Conservation (phyloP, 805 yeast species). For the Ogataea paraovalis region DNA sequence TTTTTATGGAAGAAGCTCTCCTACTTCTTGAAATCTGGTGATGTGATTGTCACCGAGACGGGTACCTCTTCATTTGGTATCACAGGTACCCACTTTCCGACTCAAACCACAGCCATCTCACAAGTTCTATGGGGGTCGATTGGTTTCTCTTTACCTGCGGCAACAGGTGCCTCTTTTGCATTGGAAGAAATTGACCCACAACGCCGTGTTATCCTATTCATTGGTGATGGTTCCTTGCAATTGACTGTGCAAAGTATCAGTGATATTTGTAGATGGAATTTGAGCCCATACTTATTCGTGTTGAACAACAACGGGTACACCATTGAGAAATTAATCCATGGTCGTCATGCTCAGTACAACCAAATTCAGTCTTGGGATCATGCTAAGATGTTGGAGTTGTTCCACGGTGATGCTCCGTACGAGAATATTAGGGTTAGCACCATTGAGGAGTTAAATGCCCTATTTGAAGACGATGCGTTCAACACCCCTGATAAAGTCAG, state of each 20-base stretch:
- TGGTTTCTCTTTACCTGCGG: slow-evolving; percentile 67
- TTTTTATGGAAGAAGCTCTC: slow-evolving; percentile 67
- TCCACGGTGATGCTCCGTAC: slow-evolving; percentile 52
- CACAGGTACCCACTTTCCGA: slow-evolving; percentile 61
- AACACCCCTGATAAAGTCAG: slow-evolving; percentile 56
- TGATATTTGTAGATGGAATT: slow-evolving; percentile 62
- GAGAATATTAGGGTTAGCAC: slow-evolving; percentile 52
- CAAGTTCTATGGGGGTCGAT: slow-evolving; percentile 77
- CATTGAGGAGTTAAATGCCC: slow-evolving; percentile 53
- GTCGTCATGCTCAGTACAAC: slow-evolving; percentile 60
- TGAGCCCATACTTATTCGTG: slow-evolving; percentile 64
- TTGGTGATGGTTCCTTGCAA: slow-evolving; percentile 76
- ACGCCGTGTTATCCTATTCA: slow-evolving; percentile 61
- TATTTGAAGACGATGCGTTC: slow-evolving; percentile 45
- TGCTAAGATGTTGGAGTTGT: slow-evolving; percentile 50
- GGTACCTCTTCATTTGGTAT: slow-evolving; percentile 77
- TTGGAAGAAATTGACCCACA: slow-evolving; percentile 58
- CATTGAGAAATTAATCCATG: slow-evolving; percentile 71
- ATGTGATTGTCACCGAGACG: slow-evolving; percentile 64
- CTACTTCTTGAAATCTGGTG: slow-evolving; percentile 62
- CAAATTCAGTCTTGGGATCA: slow-evolving; percentile 69
- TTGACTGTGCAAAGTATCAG: slow-evolving; percentile 72
- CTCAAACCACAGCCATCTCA: slow-evolving; percentile 58
- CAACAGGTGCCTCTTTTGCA: slow-evolving; percentile 66
- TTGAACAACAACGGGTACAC: slow-evolving; percentile 74